phyloP scores from a whole-genome alignment of 352 stramenopile genomes.

The Globisporangium rhizosaccharum region DNA sequence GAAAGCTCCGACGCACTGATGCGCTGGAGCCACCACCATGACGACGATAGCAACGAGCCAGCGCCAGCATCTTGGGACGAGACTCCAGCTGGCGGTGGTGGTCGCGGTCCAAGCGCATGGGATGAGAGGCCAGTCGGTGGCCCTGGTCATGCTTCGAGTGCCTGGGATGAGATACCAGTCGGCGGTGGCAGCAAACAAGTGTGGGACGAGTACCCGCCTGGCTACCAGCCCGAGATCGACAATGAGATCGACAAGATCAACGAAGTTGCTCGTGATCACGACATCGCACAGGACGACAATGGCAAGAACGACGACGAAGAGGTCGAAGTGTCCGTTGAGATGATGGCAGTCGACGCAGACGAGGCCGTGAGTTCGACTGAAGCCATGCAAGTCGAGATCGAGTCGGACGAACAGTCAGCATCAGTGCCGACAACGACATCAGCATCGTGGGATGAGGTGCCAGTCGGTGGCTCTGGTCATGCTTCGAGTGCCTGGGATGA shows the following conservation, averaged over 20 bases:
- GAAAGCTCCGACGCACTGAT: too few species aligned
- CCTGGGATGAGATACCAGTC: slow-evolving; percentile 7
- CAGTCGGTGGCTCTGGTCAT: slow-evolving; percentile 1
- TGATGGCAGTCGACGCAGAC: neutral
- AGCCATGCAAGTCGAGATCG: neutral
- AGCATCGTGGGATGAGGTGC: neutral
- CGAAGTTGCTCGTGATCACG: neutral
- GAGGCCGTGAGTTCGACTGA: neutral
- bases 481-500: slow-evolving; percentile 7
- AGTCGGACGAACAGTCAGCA: neutral
- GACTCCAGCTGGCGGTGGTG: neutral
- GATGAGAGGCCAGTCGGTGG: slow-evolving; percentile 9
- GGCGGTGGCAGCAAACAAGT: slow-evolving; percentile 6
- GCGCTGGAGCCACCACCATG: neutral
- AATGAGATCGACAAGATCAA: neutral
- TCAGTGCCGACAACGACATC: neutral
- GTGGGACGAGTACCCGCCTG: slow-evolving; percentile 5
- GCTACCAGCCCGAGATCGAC: neutral
- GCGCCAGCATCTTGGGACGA: neutral
- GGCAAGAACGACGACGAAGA: neutral
- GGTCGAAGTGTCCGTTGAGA: neutral
- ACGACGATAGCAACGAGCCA: neutral
- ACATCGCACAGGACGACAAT: neutral
- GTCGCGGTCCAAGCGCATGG: slow-evolving; percentile 1
- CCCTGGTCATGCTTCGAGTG: neutral